phyloP scores from a whole-genome alignment of 2,329 filamentous ascomycete genomes.

The Ophiostoma sp. region DNA sequence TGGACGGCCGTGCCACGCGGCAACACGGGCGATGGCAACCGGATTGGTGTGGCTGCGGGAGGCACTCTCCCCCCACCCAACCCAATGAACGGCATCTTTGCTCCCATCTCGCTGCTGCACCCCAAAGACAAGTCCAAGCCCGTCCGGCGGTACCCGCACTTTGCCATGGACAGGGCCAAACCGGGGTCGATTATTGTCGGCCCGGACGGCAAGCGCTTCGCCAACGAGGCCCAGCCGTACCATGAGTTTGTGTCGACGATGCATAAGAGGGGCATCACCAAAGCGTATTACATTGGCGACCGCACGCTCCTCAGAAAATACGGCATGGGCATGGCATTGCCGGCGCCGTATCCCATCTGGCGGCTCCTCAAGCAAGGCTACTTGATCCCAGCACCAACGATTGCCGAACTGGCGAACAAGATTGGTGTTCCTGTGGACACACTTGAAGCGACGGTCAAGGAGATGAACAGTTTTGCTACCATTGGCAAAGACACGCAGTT shows the following conservation, averaged over 20 bases:
- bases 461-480: not conserved
- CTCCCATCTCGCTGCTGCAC: not conserved
- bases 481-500: not conserved
- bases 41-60: not conserved
- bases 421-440: not conserved
- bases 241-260: slow-evolving; percentile 1
- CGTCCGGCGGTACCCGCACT: not conserved
- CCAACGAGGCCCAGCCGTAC: slow-evolving; percentile 2
- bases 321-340: not conserved
- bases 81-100: not conserved
- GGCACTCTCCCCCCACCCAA: not conserved
- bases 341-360: not conserved
- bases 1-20: not conserved
- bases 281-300: not conserved
- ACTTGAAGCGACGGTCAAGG: not conserved
- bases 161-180: not conserved
- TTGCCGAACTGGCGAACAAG: not conserved
- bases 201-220: not conserved
- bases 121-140: not conserved
- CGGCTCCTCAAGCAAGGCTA: not conserved
- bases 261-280: not conserved
- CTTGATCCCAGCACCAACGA: not conserved
- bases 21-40: not conserved
- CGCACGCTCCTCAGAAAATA: not conserved
- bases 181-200: not conserved